These are phyloP conservation scores for Leonotis leonurus DNA, from an alignment of 257 asterid genomes.

Conservation along the genomic window DNA sequence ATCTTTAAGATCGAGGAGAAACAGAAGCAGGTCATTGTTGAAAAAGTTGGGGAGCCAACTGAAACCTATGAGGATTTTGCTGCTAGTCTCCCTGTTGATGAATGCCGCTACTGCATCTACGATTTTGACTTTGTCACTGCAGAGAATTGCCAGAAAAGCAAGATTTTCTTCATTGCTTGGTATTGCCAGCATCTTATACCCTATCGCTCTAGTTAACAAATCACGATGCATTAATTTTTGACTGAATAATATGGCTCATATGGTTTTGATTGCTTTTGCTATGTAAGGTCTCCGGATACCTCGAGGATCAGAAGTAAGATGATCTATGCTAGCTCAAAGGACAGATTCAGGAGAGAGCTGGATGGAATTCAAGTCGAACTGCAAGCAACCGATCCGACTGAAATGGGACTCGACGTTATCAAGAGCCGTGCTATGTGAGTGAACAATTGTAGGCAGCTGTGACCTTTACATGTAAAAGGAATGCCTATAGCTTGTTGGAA, in stretches of 20 bases:
- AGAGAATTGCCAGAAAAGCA: constrained; percentile 72
- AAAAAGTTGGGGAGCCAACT: constrained; percentile 54
- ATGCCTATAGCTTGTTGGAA: constrained; percentile 24
- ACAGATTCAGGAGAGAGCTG: constrained; percentile 4
- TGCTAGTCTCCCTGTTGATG: constrained; percentile 52
- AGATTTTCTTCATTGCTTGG: constrained; percentile 63
- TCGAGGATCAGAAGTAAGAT: constrained; percentile 44
- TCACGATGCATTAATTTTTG: no score
- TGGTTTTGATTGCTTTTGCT: neutral
- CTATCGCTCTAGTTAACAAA: no score
- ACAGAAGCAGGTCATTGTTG: constrained; percentile 60
- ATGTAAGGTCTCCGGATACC: constrained; percentile 54
- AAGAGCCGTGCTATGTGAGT: constrained; percentile 48
- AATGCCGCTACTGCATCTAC: constrained; percentile 61
- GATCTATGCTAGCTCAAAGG: constrained; percentile 9
- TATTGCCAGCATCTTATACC: constrained; percentile 6
- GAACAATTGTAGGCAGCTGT: no score
- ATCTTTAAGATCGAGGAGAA: constrained; percentile 59
- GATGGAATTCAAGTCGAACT: constrained; percentile 35
- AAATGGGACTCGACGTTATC: constrained; percentile 63
- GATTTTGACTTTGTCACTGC: constrained; percentile 61
- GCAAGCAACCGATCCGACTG: constrained; percentile 71
- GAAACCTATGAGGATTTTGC: constrained; percentile 58
- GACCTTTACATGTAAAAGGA: no score
- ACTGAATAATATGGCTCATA: no score